Percentiles rank a stretch among this genome's conserved stretches.
Conservation (phyloP, 176 grass and related monocot genomes). For the Hyparrhenia diplandra region DNA sequence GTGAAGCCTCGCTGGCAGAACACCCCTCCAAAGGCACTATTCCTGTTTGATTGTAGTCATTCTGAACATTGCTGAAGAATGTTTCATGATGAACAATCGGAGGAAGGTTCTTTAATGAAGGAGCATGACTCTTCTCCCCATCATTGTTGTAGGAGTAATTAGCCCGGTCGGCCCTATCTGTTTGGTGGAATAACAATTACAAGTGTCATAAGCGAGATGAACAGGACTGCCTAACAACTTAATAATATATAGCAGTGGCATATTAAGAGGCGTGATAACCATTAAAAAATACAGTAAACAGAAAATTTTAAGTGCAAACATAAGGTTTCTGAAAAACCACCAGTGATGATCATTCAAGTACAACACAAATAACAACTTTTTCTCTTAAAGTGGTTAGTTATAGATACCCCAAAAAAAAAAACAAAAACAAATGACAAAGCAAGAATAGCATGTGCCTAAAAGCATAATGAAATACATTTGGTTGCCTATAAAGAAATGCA, state of each 20-base stretch:
- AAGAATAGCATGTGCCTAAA: background rate
- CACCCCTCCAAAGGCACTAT: constrained; percentile 64
- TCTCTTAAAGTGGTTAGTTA: background rate
- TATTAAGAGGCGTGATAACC: background rate
- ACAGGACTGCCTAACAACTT: constrained; percentile 2
- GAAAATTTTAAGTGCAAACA: background rate
- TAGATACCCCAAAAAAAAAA: background rate
- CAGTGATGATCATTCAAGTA: background rate
- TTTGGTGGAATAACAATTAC: constrained; percentile 24
- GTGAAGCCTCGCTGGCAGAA: constrained; percentile 60
- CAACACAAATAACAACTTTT: background rate
- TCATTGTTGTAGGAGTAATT: constrained; percentile 57
- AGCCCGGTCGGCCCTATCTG: constrained; percentile 60
- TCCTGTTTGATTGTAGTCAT: constrained; percentile 44
- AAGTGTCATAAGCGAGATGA: background rate
- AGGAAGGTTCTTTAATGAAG: constrained; percentile 59
- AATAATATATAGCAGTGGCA: background rate
- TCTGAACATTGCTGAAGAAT: constrained; percentile 38
- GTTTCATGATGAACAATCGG: constrained; percentile 54
- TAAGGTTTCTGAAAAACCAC: constrained; percentile 19
- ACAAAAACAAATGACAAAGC: background rate
- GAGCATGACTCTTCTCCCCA: constrained; percentile 55
- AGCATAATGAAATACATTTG: background rate
- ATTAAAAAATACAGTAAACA: background rate
- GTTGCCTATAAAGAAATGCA: constrained; percentile 13